Evolutionary conservation across 2,329 filamentous ascomycete genomes (phyloP), one percentile per base, ranked within the genome.

Genomic region (Phaeosphaeriaceae sp.): DNA sequence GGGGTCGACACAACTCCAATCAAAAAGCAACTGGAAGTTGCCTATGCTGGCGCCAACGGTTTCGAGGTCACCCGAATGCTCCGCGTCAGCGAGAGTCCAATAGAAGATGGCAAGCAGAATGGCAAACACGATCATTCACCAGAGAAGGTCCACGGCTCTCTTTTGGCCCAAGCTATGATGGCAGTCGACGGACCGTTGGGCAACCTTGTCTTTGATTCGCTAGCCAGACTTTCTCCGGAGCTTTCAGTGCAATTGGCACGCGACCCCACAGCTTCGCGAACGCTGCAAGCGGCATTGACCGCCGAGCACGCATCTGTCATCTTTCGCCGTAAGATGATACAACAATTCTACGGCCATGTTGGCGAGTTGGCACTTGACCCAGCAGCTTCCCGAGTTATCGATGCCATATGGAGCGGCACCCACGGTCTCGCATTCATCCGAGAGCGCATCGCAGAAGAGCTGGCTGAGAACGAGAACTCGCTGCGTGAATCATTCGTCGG

Each of bases 161-260:
- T 97, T 49, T 85, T 99, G 26, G 89, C 91, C 9, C 89, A 95
- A 61, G 82, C 91, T 3, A 90, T 99, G 82, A 87, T 98, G 52
- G 81, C 86, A 8, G 89, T 92, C 24, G 86, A 91, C 0, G 92
- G 92, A 0, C 78, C 85, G 0, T 82, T 94, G 1, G 85, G 86
- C 56, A 87, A 87, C 52, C 84, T 94, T 11, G 86, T 97, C 30
- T 92, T 95, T 73, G 86, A 89, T 59, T 78, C 80, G 4, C 70
- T 84, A 1, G 65, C 80, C 83, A 11, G 75, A 79, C 48, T 85
- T 82, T 54, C 85, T 81, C 22, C 82, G 89, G 55, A 75, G 7
- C 74, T 79, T 6, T 72, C 81, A 0, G 74, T 92, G 30, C 81
- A 84, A 42, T 86, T 98, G 54, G 89, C 92, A 24, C 89, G 83